Evolutionary conservation across 148 eudicot species (phyloP), one percentile per base, ranked within the genome.

Genomic region (Suaeda aralocaspica): DNA sequence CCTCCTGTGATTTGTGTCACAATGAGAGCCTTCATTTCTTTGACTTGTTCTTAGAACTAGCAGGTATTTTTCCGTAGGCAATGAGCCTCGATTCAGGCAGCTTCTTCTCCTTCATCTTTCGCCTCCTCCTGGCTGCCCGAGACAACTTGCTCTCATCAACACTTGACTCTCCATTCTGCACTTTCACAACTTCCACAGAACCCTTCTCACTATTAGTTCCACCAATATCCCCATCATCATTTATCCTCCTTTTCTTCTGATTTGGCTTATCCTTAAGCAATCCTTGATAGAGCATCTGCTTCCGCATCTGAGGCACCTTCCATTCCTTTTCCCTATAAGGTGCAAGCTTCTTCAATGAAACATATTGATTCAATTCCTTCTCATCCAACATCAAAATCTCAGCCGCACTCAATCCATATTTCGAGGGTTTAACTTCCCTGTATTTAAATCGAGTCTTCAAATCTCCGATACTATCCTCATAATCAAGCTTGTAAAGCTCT

Each of bases 381-480:
- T 94, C 99, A 76, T 91, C 97, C 70, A 87, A 33, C 73, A 22
- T 33, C 42, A 94, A 60, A 44, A 91, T 76, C 49, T 91, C 96
- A 64, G 79, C 78, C 10, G 96, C 64, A 30, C 41, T 83, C 61
- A 91, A 70, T 33, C 92, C 96, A 72, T 73, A 94, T 69, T 80
- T 81, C 70, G 76, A 77, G 13, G 87, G 45, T 6, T 76, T 79
- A 19, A 94, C 99, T 4, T 81, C 72, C 69, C 66, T 84, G 81
- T 93, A 93, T 76, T 83, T 90, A 65, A 93, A 93, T 64, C 98
- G 82, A 5, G 98, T 93, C 77, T 87, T 94, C 76, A 89, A 77
- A 77, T 89, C 98, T 29, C 87, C 92, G 16, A 94, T 84, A 13
- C 84, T 83, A 77, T 82, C 97, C 74, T 91, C 98, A 79, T 89